Base-by-base conservation (phyloP, 306 rosid genomes). In the Citrullus mucosospermus region DNA sequence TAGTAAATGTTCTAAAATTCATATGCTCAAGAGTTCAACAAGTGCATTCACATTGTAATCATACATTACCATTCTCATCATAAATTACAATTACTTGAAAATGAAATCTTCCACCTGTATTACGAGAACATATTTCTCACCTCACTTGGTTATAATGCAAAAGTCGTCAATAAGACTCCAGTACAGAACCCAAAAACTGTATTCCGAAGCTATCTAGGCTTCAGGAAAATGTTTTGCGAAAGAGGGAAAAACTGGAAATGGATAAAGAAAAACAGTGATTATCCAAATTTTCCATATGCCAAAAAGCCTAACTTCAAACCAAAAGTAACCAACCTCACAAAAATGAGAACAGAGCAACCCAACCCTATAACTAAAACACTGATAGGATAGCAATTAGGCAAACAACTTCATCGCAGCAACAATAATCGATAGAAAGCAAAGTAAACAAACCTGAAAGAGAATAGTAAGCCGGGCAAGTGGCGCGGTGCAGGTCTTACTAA, bases 391-490 rank as follows among this genome's bases (percentile, higher is more conserved):
- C 7, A 28, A 48, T 43, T 5, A 60, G 1, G 30, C 4, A 36
- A 25, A 22, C 8, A 32, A 34, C 0, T 58, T 22, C 16, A 50
- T 57, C 22, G 44, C 39, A 76, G 5, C 71, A 44, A 16, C 18
- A 51, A 36, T 56, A 75, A 10, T 6, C 14, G 17, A 76, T 8
- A 43, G 69, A 48, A 66, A 34, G 36, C 25, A 22, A 20, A 69
- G 6, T 67, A 28, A 48, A 18, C 25, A 8, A 80, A 96, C 99
- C 99, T 96, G 98, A 79, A 96, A 96, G 67, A 96, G 98, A 66
- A 96, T 96, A 8, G 99, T 96, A 30, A 96, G 91, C 20, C 99
- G 89, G 17, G 98, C 99, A 58, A 96, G 96, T 56, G 99, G 99
- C 30, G 99, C 99, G 50, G 99, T 96, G 70, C 98, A 96, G n/a